Evolutionary conservation across 371 early-diverging fungal species (phyloP), one percentile per base, ranked within the genome.

Genomic region (Saksenaea oblongispora): DNA sequence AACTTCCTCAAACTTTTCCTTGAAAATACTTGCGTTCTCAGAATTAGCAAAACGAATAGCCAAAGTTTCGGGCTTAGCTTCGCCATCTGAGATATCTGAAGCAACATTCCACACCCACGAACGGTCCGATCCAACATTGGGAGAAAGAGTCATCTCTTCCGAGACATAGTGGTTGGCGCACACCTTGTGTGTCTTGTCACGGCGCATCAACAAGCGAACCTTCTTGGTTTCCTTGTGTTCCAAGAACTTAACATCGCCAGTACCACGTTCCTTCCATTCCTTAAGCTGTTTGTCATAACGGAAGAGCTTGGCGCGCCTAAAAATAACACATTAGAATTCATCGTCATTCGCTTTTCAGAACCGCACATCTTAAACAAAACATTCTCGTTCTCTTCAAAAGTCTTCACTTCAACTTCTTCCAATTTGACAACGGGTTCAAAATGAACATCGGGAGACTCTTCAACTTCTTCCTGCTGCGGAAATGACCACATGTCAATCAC

Each of bases 201-300:
- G 92, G 59, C 98, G 92, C 98, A 98, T 98, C 73, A 98, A 82
- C 51, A 98, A 72, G 69, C 98, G 95, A 71, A 95, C 79, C 82
- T 94, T 94, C 67, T 84, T 84, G 69, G 87, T 82, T 51, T 87
- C 87, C 84, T 92, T 93, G 88, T 98, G 97, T 76, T 93, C 83
- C 70, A 98, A 78, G 56, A 98, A 87, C 80, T 93, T 93, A 58
- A 95, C 94, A 74, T 98, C 98, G 64, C 98, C 98, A 31, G 96
- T 96, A 34, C 98, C 98, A 66, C 98, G 94, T 84, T 98, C 98
- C 87, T 98, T 98, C 98, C 98, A 98, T 78, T 97, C 98, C 61
- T 87, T 91, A 64, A 71, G 72, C 37, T 84, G 87, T 74, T 93
- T 90, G 74, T 93, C 93, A 78, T 91, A 97, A 71, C 98, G 94